These are phyloP conservation scores for Tilletia horrida DNA, from an alignment of 1,284 basidiomycete species.

Conservation along the genomic window DNA sequence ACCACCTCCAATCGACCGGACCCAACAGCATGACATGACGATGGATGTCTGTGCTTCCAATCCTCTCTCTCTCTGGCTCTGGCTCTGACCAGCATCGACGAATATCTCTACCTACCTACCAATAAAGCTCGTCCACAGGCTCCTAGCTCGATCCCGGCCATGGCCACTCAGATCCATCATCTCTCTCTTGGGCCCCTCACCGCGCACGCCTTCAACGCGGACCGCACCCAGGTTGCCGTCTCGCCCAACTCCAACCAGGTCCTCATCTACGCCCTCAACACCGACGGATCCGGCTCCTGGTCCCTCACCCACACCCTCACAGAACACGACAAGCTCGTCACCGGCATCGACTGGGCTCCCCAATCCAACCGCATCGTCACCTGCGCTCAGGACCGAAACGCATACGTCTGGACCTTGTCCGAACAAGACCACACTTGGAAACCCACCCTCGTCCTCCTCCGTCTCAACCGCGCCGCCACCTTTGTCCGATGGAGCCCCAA, in stretches of 20 bases:
- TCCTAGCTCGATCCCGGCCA: no score
- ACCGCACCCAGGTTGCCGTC: constrained; percentile 82
- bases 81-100: no score
- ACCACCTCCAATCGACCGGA: no score
- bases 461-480: constrained; percentile 93
- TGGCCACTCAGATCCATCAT: constrained; percentile 56
- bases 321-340: constrained; percentile 98
- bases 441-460: constrained; percentile 89
- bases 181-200: constrained; percentile 80
- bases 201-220: constrained; percentile 85
- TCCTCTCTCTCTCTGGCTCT: no score
- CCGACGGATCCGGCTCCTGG: constrained; percentile 60
- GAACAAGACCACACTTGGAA: constrained; percentile 71
- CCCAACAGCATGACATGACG: no score
- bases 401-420: constrained; percentile 93
- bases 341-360: constrained; percentile 98
- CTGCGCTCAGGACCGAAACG: constrained; percentile 95
- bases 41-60: no score
- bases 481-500: constrained; percentile 93
- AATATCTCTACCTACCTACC: no score
- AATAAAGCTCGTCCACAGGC: no score
- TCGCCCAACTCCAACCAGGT: constrained; percentile 87
- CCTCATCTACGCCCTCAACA: constrained; percentile 65
- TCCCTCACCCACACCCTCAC: constrained; percentile 72
- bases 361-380: constrained; percentile 95